Conservation (phyloP, 345 rosid genomes). For the Chamaenerion angustifolium region DNA sequence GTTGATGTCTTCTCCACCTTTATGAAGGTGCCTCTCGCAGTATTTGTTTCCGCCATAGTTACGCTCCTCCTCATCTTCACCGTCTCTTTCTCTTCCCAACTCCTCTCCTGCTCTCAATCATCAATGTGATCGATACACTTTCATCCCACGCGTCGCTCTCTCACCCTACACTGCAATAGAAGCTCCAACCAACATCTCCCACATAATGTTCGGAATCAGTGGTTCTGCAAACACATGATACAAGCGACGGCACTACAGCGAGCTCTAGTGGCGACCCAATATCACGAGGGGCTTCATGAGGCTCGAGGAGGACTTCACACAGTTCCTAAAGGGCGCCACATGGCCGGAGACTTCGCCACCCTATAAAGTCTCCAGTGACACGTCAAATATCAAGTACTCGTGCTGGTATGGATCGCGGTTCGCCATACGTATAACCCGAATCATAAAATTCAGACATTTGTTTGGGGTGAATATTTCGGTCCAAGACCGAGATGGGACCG, state of each 20-base stretch:
- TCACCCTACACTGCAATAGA: not conserved
- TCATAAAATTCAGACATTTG: no score
- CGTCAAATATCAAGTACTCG: conserved; percentile 53
- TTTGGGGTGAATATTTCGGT: no score
- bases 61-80: conserved; percentile 26
- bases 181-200: conserved; percentile 39
- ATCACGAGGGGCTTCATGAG: conserved; percentile 65
- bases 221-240: conserved; percentile 76
- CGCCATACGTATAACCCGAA: conserved; percentile 59
- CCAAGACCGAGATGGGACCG: no score
- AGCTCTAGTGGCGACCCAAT: conserved; percentile 74
- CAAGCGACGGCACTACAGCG: conserved; percentile 41
- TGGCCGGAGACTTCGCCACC: conserved; percentile 48
- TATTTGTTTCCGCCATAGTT: conserved; percentile 30
- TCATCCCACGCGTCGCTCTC: conserved; percentile 10
- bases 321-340: conserved; percentile 4
- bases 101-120: conserved; percentile 12
- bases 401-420: conserved; percentile 63
- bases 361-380: conserved; percentile 45
- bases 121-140: conserved; percentile 8
- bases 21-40: conserved; percentile 24
- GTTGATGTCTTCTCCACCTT: conserved; percentile 19
- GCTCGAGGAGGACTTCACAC: conserved; percentile 51
- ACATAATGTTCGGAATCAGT: conserved; percentile 56
- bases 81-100: conserved; percentile 18